Evolutionary conservation across 495 filamentous ascomycete genomes (phyloP).

Genomic region (Cairneyella variabilis): DNA sequence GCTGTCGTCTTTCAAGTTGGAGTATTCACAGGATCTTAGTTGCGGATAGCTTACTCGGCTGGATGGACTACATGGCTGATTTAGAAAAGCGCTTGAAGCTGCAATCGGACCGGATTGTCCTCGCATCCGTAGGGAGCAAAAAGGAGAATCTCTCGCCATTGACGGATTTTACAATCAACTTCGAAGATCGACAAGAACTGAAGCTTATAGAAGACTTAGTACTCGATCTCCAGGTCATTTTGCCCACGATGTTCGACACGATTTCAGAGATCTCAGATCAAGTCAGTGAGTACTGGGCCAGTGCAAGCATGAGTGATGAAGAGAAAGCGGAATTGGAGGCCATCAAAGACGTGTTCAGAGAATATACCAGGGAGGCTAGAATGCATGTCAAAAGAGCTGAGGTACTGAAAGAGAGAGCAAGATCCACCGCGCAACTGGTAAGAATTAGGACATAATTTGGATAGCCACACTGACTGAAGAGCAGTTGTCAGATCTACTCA

Average conservation of each 20-base stretch:
- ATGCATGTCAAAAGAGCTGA: slow-evolving; percentile 9
- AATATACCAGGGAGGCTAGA: slow-evolving; percentile 6
- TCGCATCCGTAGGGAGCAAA: slow-evolving; percentile 1
- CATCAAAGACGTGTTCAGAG: slow-evolving; percentile 11
- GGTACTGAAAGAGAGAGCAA: slow-evolving; percentile 8
- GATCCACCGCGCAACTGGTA: slow-evolving; percentile 17
- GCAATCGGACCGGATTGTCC: slow-evolving; percentile 13
- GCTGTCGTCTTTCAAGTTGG: not conserved
- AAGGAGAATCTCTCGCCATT: slow-evolving; percentile 17
- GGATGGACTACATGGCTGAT: slow-evolving; percentile 17
- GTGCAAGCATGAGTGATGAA: not conserved
- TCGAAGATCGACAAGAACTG: slow-evolving; percentile 20
- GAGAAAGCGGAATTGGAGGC: not conserved
- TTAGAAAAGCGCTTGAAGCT: slow-evolving; percentile 8
- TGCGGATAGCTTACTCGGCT: slow-evolving; percentile 10
- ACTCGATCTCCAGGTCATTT: slow-evolving; percentile 16
- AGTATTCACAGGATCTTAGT: slow-evolving; percentile 17
- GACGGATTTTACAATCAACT: slow-evolving; percentile 16
- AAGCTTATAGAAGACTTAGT: slow-evolving; percentile 16
- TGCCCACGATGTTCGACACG: slow-evolving; percentile 3
- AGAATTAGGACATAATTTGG: not conserved
- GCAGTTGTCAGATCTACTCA: slow-evolving; percentile 19
- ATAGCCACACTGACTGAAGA: not conserved
- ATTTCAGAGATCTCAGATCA: slow-evolving; percentile 7
- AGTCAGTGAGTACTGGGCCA: not conserved